Evolutionary conservation across 495 filamentous ascomycete genomes (phyloP), one percentile per base, ranked within the genome.

Genomic region (Collariella sp.): DNA sequence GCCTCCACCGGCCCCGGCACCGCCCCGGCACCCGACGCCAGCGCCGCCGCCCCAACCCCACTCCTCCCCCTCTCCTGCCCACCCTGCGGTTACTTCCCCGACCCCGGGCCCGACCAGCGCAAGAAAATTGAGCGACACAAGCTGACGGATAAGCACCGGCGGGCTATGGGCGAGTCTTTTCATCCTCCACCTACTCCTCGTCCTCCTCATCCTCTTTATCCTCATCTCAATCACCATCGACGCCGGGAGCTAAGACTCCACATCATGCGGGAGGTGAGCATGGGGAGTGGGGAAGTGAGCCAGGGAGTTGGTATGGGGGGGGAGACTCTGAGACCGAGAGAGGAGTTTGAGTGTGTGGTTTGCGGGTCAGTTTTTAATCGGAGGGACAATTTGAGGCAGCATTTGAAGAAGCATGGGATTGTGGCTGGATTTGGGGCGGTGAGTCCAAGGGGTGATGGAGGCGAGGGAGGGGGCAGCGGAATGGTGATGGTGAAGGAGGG

Each of bases 371-470:
- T 2, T 1, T 49, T 19, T 13, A 53, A 29, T 11, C 24, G 55
- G 12, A 19, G 42, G 34, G 55, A 58, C 19, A 58, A 58, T 22
- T 36, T 58, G 24, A 2, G 12, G 15, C 44, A 44, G 23, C 55
- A 58, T 18, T 1, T 44, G 2, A 35, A 5, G 24, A 16, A 43
- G 18, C 7, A 31, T 31, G 26, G 26, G 4, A 9, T 31, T 9
- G n/a, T 26, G 41, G 35, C 31, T 11, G 9, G 41, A 16, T 15
- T 31, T 31, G 26, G 26, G 26, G 15, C 11, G 10, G 11, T 12
- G 33, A 18, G 19, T 24, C 13, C 45, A 22, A 31, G 26, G 4
- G 45, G 41, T 18, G 52, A 22, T 1, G 23, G 9, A 0, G 18
- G 1, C 2, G 26, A 31, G 9, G 26, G 4, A 9, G 26, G 4